Evolutionary conservation across 1,284 basidiomycete genomes (phyloP), one percentile per base, ranked within the genome.

Genomic region (Pseudozyma flocculosa): DNA sequence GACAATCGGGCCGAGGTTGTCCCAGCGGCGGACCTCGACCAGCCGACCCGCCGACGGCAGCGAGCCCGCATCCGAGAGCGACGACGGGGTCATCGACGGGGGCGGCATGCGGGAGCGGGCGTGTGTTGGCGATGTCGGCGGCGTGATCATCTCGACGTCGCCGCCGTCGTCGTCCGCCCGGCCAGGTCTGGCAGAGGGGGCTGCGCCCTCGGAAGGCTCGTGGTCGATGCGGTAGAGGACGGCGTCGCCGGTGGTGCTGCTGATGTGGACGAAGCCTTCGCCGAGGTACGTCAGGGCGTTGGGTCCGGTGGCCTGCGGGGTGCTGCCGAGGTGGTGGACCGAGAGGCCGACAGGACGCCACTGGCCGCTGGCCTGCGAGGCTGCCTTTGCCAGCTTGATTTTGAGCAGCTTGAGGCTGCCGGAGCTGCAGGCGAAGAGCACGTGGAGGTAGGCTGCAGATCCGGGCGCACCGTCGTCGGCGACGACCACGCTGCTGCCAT

Each of bases 1-100:
- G 59, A 88, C 79, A 37, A 96, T 88, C 0, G 94, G 94, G 0
- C 89, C 92, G 45, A 97, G 82, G 70, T 61, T 68, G 26, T 59
- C 50, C 72, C 70, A 72, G 5, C 37, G 45, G 29, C 68, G 51
- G 14, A 72, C 36, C n/a, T 45, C 24, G 19, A 36, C 24, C 11
- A 62, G 40, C 2, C 48, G 30, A 21, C 47, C 52, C 3, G 40
- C 61, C 7, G 29, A 30, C 9, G 45, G 24, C 3, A 63, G 51
- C 23, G 54, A 55, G 1, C 23, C 40, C 14, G 3, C 5, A 18
- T 26, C 15, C 7, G 51, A 22, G 18, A 30, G 24, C 15, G 42
- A n/a, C 43, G 23, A 26, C 22, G 24, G 32, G 15, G 2, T 23
- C 44, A 8, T 46, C 40, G 32, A 15, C 21, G 26, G 48, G 21